Evolutionary conservation across 176 grass and related monocot genomes (phyloP), one percentile per base, ranked within the genome.

Genomic region (Metroxylon sagu): DNA sequence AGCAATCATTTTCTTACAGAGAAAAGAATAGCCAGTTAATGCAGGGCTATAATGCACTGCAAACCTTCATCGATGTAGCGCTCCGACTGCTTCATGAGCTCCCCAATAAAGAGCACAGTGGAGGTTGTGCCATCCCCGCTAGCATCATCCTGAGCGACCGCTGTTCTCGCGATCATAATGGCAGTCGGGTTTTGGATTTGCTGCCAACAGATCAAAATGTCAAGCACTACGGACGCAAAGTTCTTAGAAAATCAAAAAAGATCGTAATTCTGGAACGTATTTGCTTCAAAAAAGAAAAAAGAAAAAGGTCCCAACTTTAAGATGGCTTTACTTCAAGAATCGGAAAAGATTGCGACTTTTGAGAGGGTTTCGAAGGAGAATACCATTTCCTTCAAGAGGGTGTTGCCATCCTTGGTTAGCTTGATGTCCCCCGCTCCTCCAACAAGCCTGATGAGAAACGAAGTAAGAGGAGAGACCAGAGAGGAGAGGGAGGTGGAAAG

Each of bases 151-250:
- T 88, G 87, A 30, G 92, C 92, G 1, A 91, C 87, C 0, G 92
- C 87, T 1, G 92, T 97, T 60, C 92, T 85, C 1, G 92, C 92
- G 50, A 97, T 97, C 92, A 97, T 97, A 61, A 98, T 98, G 6
- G 93, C 93, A 0, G 93, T 92, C 17, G 87, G 93, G 67, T 98
- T 98, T 63, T 98, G 87, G 55, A 98, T 98, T 90, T 98, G 93
- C 90, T 89, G 72, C 31, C 50, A 19, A 30, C 5, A 29, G 18
- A 25, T 14, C 12, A 63, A n/a, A n/a, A n/a, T n/a, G n/a, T n/a
- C n/a, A n/a, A n/a, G n/a, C n/a, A n/a, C n/a, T n/a, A n/a, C n/a
- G n/a, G n/a, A n/a, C n/a, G n/a, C n/a, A n/a, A n/a, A n/a, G n/a
- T n/a, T n/a, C n/a, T n/a, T n/a, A n/a, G n/a, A n/a, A n/a, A n/a